phyloP scores from a whole-genome alignment of 805 yeast species.

The Kuraishia ogatae region DNA sequence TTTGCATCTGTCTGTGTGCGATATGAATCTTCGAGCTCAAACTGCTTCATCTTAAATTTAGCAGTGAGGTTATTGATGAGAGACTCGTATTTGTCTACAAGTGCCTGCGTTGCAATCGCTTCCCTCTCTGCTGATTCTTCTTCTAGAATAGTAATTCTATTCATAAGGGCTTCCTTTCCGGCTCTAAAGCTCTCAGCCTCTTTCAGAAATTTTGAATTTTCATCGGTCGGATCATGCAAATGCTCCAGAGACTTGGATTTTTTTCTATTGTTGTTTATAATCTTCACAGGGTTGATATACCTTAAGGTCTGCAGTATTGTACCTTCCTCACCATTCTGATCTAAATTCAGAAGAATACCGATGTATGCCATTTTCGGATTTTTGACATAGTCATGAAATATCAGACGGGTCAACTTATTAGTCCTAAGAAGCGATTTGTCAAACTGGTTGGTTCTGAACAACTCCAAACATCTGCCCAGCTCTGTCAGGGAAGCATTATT shows the following conservation, averaged over 20 bases:
- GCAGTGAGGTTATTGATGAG: slow-evolving; percentile 4
- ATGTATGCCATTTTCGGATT: slow-evolving; percentile 17
- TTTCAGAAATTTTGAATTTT: no score
- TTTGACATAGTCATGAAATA: slow-evolving; percentile 35
- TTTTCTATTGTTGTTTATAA: background rate
- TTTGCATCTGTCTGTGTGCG: slow-evolving; percentile 19
- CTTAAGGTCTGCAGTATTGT: slow-evolving; percentile 21
- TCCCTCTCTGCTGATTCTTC: background rate
- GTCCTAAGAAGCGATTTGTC: slow-evolving; percentile 36
- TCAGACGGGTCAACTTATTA: slow-evolving; percentile 38
- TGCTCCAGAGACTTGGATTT: background rate
- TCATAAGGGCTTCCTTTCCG: background rate
- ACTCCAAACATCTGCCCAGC: slow-evolving; percentile 38
- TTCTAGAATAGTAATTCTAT: background rate
- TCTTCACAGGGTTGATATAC: slow-evolving; percentile 16
- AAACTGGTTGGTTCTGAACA: slow-evolving; percentile 27
- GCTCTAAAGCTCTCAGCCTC: background rate
- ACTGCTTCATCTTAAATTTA: background rate
- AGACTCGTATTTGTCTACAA: background rate
- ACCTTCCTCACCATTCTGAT: slow-evolving; percentile 29
- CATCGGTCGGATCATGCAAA: background rate
- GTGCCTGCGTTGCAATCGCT: background rate
- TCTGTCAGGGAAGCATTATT: slow-evolving; percentile 41
- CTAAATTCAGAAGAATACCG: slow-evolving; percentile 27
- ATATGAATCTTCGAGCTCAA: slow-evolving; percentile 7